Conservation (phyloP, 192 early-diverging fungal species). For the Coemansia sp. region DNA sequence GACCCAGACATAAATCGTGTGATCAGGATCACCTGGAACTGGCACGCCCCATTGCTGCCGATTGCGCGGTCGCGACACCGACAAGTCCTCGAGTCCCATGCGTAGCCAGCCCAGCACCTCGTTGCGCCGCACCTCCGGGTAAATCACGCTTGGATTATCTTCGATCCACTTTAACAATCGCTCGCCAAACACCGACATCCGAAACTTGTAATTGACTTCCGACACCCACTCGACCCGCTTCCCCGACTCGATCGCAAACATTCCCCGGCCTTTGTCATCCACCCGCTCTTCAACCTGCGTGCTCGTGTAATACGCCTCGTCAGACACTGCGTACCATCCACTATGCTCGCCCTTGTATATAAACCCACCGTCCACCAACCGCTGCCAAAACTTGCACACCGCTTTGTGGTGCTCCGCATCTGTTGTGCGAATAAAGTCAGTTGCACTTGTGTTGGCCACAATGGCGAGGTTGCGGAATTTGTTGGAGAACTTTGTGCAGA, state of each 20-base stretch:
- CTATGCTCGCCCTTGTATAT: conserved; percentile 90
- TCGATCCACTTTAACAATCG: conserved; percentile 70
- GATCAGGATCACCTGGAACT: conserved; percentile 82
- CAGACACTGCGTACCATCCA: conserved; percentile 96
- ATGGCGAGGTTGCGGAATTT: conserved; percentile 61
- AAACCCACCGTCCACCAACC: conserved; percentile 65
- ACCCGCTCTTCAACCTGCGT: conserved; percentile 68
- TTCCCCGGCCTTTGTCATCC: conserved; percentile 25
- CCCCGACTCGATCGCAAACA: conserved; percentile 75
- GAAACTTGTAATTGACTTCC: conserved; percentile 95
- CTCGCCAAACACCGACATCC: conserved; percentile 64
- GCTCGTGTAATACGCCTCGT: conserved; percentile 86
- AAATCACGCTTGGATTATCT: conserved; percentile 67
- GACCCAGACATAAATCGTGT: conserved; percentile 97
- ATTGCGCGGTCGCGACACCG: conserved; percentile 77
- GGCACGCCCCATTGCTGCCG: conserved; percentile 88
- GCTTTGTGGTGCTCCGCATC: conserved; percentile 69
- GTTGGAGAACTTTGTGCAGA: conserved; percentile 76
- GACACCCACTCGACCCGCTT: conserved; percentile 83
- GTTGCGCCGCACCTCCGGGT: conserved; percentile 59
- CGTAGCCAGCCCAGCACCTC: conserved; percentile 68
- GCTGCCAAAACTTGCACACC: conserved; percentile 74
- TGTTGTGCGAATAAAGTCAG: conserved; percentile 87
- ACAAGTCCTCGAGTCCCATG: conserved; percentile 70
- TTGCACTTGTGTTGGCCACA: conserved; percentile 70